phyloP scores from a whole-genome alignment of 441 rosid species.

The Monsonia emarginata region DNA sequence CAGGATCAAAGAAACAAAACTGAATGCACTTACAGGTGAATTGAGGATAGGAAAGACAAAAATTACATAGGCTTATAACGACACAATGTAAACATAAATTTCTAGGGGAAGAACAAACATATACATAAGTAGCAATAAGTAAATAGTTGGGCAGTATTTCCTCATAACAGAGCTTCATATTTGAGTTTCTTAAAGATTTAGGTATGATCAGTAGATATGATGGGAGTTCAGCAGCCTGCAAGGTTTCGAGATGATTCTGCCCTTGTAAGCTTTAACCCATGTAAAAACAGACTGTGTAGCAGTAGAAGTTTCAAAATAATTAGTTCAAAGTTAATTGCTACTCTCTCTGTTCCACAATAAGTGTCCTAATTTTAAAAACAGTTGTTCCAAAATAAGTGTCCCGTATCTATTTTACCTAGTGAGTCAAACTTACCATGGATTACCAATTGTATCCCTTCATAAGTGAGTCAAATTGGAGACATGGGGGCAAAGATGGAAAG shows the following conservation, averaged over 20 bases:
- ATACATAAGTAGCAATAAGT: not conserved
- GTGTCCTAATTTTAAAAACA: too few relatives aligned
- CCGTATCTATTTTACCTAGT: too few relatives aligned
- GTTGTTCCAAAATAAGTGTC: too few relatives aligned
- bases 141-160: not conserved
- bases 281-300: not conserved
- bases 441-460: too few relatives aligned
- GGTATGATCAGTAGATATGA: not conserved
- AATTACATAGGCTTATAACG: not conserved
- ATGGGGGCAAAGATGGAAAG: too few relatives aligned
- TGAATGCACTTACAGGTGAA: not conserved
- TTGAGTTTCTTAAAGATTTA: not conserved
- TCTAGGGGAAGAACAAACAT: not conserved
- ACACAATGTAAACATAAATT: not conserved
- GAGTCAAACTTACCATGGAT: too few relatives aligned
- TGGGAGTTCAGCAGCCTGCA: not conserved
- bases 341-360: too few relatives aligned
- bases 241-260: not conserved
- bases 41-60: constrained; percentile 9
- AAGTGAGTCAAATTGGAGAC: too few relatives aligned
- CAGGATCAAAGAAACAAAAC: not conserved
- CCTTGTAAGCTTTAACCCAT: not conserved
- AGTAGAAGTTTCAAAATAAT: not conserved
- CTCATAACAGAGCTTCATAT: not conserved
- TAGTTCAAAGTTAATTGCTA: not conserved